Base-by-base conservation (phyloP, 192 early-diverging fungal species). In the Coemansia guatemalensis region DNA sequence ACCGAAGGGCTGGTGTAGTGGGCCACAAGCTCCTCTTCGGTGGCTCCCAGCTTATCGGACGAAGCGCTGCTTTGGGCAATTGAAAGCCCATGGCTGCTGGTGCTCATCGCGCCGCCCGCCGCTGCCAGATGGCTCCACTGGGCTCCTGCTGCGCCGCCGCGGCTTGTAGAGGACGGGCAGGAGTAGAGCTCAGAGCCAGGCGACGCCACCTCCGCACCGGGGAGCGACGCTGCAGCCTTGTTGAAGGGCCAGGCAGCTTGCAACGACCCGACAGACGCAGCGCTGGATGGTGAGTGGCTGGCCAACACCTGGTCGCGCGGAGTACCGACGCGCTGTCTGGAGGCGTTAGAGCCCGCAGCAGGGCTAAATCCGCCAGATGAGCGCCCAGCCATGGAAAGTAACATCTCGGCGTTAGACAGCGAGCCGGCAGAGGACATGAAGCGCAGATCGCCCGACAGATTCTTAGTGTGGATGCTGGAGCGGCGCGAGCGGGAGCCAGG, bases 221-320 rank as follows among this genome's bases (percentile, higher is more conserved):
- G 32, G 17, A 41, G 23, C 26, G 11, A 17, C 53, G 44, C 29
- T 21, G 58, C 30, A 14, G 54, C 56, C 64, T 79, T 79, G 71
- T 79, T 79, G 52, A 69, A 79, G 9, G 76, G 76, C 76, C 76
- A 79, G 12, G 76, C 76, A 5, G 64, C 67, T 22, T 69, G 76
- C 49, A 60, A 22, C 30, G 71, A 70, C 8, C 25, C 33, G 6
- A 57, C 47, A 6, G 76, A 73, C 20, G 57, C 56, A 3, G 76
- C 64, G 54, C 71, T 79, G 4, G 71, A 71, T 5, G 76, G 68
- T 17, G 69, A 72, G 27, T 48, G 50, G 8, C 61, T 25, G 33
- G 25, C 26, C 18, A 50, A 33, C 7, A 44, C 30, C 41, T 60
- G 21, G 48, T 44, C 39, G 12, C 39, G 39, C 14, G 39, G 39